Conservation (phyloP, 352 stramenopile species). For the Pseudoperonospora humuli region DNA sequence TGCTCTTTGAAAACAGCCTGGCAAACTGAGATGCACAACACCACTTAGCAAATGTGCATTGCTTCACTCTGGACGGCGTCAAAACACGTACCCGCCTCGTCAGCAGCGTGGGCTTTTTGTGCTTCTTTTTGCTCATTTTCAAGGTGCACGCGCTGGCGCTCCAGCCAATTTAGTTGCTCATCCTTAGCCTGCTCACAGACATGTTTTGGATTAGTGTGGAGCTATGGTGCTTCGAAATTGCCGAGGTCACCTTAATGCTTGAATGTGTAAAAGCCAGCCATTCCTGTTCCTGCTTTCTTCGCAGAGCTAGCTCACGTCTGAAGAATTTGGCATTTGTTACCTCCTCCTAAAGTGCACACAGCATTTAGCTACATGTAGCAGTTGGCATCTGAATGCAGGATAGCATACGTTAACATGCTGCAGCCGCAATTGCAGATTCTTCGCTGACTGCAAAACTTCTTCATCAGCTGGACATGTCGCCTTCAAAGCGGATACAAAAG, state of each 20-base stretch:
- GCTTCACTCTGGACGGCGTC: background rate
- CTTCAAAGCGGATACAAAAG: constrained; percentile 5
- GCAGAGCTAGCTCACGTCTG: constrained; percentile 25
- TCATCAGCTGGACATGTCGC: constrained; percentile 28
- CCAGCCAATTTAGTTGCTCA: constrained; percentile 31
- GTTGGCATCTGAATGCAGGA: background rate
- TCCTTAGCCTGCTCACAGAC: constrained; percentile 22
- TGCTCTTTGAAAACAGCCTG: constrained; percentile 6
- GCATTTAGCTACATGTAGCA: background rate
- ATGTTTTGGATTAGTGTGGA: constrained; percentile 1
- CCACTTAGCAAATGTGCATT: background rate
- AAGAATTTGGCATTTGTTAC: constrained; percentile 17
- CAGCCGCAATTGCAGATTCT: constrained; percentile 16
- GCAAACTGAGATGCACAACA: constrained; percentile 13
- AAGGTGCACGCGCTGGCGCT: constrained; percentile 30
- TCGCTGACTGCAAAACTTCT: constrained; percentile 13
- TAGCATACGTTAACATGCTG: constrained; percentile 23
- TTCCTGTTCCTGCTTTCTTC: constrained; percentile 27
- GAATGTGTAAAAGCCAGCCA: constrained; percentile 25
- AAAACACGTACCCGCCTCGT: constrained; percentile 20
- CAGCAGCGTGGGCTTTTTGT: constrained; percentile 7
- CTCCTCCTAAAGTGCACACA: constrained; percentile 11
- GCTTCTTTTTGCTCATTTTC: constrained; percentile 23
- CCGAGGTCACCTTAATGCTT: constrained; percentile 26
- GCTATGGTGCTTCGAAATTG: background rate